Evolutionary conservation across 2,329 filamentous ascomycete species (phyloP).

Genomic region (Cercospora zeae-maydis): DNA sequence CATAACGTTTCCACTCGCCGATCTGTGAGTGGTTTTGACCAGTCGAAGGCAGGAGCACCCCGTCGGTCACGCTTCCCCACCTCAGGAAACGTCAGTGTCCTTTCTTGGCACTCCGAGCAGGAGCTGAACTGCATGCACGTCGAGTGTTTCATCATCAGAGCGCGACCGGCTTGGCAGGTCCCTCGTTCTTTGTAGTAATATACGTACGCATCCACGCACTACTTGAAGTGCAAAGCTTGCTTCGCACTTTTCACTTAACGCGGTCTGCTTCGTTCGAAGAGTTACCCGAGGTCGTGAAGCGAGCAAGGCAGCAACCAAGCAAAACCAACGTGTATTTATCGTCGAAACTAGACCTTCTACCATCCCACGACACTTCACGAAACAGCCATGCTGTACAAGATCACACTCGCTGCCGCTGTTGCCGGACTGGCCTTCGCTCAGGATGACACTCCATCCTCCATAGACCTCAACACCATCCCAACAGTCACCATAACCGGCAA

Average conservation of each 20-base stretch:
- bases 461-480: constrained; percentile 13
- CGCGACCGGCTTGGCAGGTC: not conserved
- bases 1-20: not conserved
- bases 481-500: constrained; percentile 11
- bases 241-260: not conserved
- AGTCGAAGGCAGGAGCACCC: not conserved
- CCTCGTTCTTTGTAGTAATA: not conserved
- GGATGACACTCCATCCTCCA: not conserved
- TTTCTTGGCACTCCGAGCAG: not conserved
- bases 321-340: not conserved
- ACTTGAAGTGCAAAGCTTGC: not conserved
- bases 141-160: not conserved
- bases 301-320: not conserved
- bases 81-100: not conserved
- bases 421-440: constrained; percentile 12
- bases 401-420: constrained; percentile 8
- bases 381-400: constrained; percentile 8
- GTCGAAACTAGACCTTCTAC: not conserved
- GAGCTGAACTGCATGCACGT: not conserved
- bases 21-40: not conserved
- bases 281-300: not conserved
- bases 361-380: not conserved
- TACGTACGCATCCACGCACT: not conserved
- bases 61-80: not conserved
- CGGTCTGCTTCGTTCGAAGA: not conserved